Percentiles rank a stretch among this genome's conserved stretches.
These are phyloP conservation scores for Podaxis sp. DNA, from an alignment of 768 basidiomycete genomes.

Conservation along the genomic window DNA sequence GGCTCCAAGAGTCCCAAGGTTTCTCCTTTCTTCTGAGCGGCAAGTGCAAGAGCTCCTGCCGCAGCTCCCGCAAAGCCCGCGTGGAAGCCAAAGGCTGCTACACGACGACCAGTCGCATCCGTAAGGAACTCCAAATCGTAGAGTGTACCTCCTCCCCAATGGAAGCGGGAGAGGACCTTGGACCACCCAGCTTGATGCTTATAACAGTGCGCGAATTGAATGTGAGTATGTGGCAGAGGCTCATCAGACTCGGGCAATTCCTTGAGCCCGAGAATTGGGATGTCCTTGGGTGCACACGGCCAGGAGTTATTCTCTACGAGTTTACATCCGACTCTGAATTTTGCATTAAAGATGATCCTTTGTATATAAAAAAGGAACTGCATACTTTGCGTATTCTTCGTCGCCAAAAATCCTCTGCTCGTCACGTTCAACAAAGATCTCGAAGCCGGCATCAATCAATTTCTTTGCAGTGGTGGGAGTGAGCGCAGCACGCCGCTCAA, in stretches of 20 bases:
- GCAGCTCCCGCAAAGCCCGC: slow-evolving; percentile 99
- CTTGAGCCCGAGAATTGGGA: slow-evolving; percentile 93
- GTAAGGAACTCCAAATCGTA: slow-evolving; percentile 97
- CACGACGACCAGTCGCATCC: slow-evolving; percentile 78
- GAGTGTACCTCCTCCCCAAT: slow-evolving; percentile 74
- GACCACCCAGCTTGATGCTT: slow-evolving; percentile 95
- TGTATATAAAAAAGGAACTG: slow-evolving; percentile 14
- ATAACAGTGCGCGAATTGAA: slow-evolving; percentile 98
- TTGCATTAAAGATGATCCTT: slow-evolving; percentile 11
- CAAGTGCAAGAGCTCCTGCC: slow-evolving; percentile 79
- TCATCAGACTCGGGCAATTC: slow-evolving; percentile 83
- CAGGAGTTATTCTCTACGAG: slow-evolving; percentile 87
- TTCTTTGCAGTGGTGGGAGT: slow-evolving; percentile 88
- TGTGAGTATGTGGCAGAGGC: slow-evolving; percentile 89
- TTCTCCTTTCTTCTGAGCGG: slow-evolving; percentile 56
- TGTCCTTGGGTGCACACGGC: slow-evolving; percentile 68
- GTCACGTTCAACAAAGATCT: slow-evolving; percentile 89
- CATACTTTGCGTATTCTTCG: slow-evolving; percentile 88
- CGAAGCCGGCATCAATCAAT: slow-evolving; percentile 86
- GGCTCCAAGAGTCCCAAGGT: slow-evolving; percentile 69
- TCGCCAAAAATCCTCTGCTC: slow-evolving; percentile 93
- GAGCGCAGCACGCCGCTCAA: slow-evolving; percentile 89
- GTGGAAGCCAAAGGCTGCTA: slow-evolving; percentile 97
- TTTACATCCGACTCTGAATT: slow-evolving; percentile 82
- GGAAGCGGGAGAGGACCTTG: slow-evolving; percentile 79